phyloP scores from a whole-genome alignment of 495 filamentous ascomycete genomes.

The Corynascus novoguineensis region DNA sequence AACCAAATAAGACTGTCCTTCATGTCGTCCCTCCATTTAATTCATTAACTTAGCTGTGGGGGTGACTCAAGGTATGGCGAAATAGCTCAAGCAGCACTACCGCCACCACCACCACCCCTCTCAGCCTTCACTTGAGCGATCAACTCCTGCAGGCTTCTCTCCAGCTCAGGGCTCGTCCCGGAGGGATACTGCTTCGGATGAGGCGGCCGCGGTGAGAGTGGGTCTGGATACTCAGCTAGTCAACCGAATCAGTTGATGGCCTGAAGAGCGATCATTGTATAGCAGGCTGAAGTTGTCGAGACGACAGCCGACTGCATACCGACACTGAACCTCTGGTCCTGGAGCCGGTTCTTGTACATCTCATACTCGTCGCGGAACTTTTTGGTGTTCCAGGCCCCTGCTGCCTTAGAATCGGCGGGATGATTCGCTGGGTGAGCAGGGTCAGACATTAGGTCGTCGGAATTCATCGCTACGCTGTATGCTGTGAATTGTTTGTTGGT shows the following conservation, averaged over 20 bases:
- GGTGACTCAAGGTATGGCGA: too few species aligned
- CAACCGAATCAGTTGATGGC: not conserved
- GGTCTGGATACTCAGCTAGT: constrained; percentile 38
- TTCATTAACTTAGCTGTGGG: not conserved
- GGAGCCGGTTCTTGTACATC: constrained; percentile 26
- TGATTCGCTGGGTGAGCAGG: not conserved
- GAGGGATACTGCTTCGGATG: constrained; percentile 31
- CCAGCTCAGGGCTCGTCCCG: constrained; percentile 31
- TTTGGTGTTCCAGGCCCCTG: constrained; percentile 28
- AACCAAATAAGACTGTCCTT: not conserved
- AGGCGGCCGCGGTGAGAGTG: constrained; percentile 32
- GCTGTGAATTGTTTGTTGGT: not conserved
- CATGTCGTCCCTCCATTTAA: not conserved
- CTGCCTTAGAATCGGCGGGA: not conserved
- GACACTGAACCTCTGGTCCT: constrained; percentile 38
- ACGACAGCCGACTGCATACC: constrained; percentile 27
- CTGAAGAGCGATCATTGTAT: too few species aligned
- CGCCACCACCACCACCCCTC: not conserved
- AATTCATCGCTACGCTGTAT: constrained; percentile 17
- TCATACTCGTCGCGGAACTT: constrained; percentile 53
- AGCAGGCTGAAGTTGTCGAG: too few species aligned
- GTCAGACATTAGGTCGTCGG: constrained; percentile 28
- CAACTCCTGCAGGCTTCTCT: constrained; percentile 28
- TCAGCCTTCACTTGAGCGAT: constrained; percentile 31
- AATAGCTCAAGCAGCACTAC: not conserved